Evolutionary conservation across 176 grass and related monocot genomes (phyloP).

Genomic region (Rhynchospora breviuscula): DNA sequence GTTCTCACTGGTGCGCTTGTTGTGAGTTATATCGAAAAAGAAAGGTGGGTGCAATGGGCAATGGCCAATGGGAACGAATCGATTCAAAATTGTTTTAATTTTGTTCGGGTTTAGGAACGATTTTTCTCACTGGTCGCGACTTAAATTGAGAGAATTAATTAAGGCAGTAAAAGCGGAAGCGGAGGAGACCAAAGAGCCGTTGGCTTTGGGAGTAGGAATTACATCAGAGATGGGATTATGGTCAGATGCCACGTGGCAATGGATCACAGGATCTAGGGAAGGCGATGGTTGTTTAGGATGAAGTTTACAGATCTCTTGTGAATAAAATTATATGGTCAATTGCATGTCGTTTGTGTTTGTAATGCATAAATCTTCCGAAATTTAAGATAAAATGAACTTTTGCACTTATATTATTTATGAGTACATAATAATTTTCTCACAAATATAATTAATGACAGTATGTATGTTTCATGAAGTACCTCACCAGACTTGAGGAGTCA

Average conservation of each 20-base stretch:
- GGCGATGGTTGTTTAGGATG: not conserved
- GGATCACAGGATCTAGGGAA: not conserved
- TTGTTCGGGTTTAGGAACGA: too few relatives aligned
- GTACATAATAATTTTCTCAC: too few relatives aligned
- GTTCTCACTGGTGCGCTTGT: not conserved
- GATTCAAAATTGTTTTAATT: too few relatives aligned
- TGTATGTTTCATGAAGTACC: too few relatives aligned
- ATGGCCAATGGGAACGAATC: not conserved
- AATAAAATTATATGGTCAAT: not conserved
- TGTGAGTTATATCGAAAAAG: not conserved
- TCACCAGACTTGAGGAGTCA: not conserved
- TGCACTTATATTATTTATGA: too few relatives aligned
- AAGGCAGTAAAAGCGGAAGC: slow-evolving; percentile 8
- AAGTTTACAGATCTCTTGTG: not conserved
- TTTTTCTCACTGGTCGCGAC: not conserved
- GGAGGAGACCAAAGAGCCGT: slow-evolving; percentile 3
- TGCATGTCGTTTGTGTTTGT: not conserved
- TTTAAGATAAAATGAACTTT: too few relatives aligned
- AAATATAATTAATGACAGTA: too few relatives aligned
- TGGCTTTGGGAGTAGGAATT: not conserved
- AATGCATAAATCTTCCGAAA: not conserved
- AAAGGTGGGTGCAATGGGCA: not conserved
- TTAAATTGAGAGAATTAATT: not conserved
- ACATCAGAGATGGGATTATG: not conserved
- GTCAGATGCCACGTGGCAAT: not conserved